Evolutionary conservation across 2,329 filamentous ascomycete species (phyloP), one percentile per base, ranked within the genome.

Genomic region (Penicillium oxalicum): DNA sequence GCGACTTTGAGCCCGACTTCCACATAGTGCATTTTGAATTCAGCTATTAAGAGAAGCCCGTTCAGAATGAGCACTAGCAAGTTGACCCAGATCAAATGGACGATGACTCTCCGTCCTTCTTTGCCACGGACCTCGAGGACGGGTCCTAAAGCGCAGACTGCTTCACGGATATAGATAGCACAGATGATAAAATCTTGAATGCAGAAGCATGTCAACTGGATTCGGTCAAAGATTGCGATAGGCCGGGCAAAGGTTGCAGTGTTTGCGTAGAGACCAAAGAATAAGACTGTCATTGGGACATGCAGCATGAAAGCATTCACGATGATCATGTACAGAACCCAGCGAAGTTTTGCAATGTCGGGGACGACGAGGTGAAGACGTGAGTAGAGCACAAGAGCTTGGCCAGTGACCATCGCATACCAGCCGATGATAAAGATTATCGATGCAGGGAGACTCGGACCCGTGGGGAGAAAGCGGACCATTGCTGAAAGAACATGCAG

Each of bases 131-230:
- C 47, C 4, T 65, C 64, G 33, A 79, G 62, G 13, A 79, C 65
- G 69, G 60, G 60, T 4, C 55, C 53, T 0, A 66, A 53, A 3
- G 52, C 52, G 2, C 66, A 70, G 39, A 73, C 56, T 0, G 77
- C 74, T 52, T 78, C 74, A 55, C 61, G 64, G 34, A 80, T 76
- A 59, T 78, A 80, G 18, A 78, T 62, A 0, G 63, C 63, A 4
- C 74, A 76, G 42, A 81, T 70, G 39, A 78, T 61, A 28, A 73
- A 61, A 48, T 81, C 78, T 50, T 79, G 77, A 3, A 75, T 34
- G 47, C 72, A 76, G 53, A 79, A 78, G 4, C 74, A 65, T 0
- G 69, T 70, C 34, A 78, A 67, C 54, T 78, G 73, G 4, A 79
- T 63, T 50, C 72, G 73, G 51, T 79, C 76, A 59, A 71, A 68